phyloP scores from a whole-genome alignment of 1,284 basidiomycete species.

The Athelia psychrophila region DNA sequence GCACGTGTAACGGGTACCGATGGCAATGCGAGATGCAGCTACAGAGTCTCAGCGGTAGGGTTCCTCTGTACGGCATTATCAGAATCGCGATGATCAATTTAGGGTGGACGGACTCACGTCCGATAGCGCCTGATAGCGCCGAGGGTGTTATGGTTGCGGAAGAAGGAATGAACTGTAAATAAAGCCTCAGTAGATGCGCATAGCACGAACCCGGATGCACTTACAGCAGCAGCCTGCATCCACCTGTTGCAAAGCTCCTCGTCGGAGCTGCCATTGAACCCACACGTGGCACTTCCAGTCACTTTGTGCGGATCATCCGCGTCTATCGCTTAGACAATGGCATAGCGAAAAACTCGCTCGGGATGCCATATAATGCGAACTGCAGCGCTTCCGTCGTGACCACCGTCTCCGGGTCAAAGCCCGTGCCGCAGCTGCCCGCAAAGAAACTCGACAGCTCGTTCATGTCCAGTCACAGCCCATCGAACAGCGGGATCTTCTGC shows the following conservation, averaged over 20 bases:
- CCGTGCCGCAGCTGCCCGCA: too few relatives aligned
- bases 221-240: slow-evolving; percentile 72
- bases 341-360: neutral
- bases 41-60: slow-evolving; percentile 71
- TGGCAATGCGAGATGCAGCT: slow-evolving; percentile 66
- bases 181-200: too few relatives aligned
- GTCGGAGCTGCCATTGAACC: slow-evolving; percentile 31
- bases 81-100: too few relatives aligned
- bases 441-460: too few relatives aligned
- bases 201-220: too few relatives aligned
- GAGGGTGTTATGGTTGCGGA: slow-evolving; percentile 63
- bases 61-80: slow-evolving; percentile 48
- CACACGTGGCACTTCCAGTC: too few relatives aligned
- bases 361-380: neutral
- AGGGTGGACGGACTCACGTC: too few relatives aligned
- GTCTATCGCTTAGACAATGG: too few relatives aligned
- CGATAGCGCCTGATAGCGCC: slow-evolving; percentile 59
- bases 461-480: too few relatives aligned
- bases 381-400: neutral
- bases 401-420: too few relatives aligned
- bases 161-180: slow-evolving; percentile 50
- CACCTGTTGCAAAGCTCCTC: slow-evolving; percentile 82
- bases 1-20: slow-evolving; percentile 60
- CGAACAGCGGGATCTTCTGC: too few relatives aligned
- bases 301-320: too few relatives aligned